phyloP scores from a whole-genome alignment of 2,329 filamentous ascomycete species.

The Exophiala aquamarina region DNA sequence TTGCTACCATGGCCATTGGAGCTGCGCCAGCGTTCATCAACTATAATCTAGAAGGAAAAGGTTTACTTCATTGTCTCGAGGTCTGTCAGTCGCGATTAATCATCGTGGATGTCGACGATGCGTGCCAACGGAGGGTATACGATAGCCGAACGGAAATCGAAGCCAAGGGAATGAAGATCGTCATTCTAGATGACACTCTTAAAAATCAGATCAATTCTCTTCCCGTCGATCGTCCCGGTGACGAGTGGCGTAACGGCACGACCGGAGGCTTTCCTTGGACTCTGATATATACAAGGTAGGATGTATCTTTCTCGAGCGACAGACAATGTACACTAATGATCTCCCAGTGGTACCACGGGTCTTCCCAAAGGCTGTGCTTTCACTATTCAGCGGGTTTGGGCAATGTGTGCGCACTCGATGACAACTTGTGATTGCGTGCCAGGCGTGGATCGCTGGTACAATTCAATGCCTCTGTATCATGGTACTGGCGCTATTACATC shows the following conservation, averaged over 20 bases:
- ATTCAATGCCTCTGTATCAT: conserved; percentile 77
- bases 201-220: conserved; percentile 49
- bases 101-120: conserved; percentile 58
- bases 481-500: conserved; percentile 66
- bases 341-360: conserved; percentile 65
- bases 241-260: conserved; percentile 43
- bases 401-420: conserved; percentile 35
- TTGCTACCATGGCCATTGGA: conserved; percentile 65
- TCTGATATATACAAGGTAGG: conserved; percentile 67
- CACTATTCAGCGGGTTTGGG: background rate
- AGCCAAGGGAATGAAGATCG: conserved; percentile 55
- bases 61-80: conserved; percentile 64
- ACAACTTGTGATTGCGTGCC: conserved; percentile 26
- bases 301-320: background rate
- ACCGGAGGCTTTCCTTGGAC: background rate
- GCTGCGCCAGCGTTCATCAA: conserved; percentile 71
- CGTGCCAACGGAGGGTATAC: conserved; percentile 58
- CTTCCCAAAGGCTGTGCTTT: conserved; percentile 65
- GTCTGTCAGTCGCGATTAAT: conserved; percentile 58
- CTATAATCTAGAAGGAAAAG: conserved; percentile 59
- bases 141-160: conserved; percentile 50
- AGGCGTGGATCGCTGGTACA: conserved; percentile 65
- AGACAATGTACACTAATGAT: background rate
- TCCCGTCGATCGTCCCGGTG: conserved; percentile 53
- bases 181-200: conserved; percentile 52